Evolutionary conservation across 2,329 filamentous ascomycete genomes (phyloP).

Genomic region (Colletotrichum sp.): DNA sequence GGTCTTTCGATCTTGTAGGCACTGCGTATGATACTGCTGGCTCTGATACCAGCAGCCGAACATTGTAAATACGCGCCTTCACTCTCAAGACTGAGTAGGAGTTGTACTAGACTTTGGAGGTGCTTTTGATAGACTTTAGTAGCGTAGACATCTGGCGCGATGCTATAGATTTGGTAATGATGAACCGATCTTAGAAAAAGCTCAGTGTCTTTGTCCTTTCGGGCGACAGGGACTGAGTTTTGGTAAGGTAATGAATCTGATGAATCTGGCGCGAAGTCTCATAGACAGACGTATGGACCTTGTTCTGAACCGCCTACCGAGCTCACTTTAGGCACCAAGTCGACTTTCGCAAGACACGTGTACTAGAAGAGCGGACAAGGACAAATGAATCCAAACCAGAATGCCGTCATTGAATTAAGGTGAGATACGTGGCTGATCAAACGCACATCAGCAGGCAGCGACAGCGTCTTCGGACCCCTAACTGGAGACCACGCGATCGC

Average conservation of each 20-base stretch:
- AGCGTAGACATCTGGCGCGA: not conserved
- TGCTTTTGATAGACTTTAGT: not conserved
- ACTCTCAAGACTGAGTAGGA: not conserved
- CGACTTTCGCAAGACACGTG: not conserved
- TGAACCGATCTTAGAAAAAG: not conserved
- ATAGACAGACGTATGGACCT: not conserved
- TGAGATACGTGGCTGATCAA: not conserved
- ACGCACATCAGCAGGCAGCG: not conserved
- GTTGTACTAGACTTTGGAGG: not conserved
- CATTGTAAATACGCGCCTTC: not conserved
- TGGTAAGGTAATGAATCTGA: not conserved
- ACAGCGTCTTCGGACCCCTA: not conserved
- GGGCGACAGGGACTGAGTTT: not conserved
- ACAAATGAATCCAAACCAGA: not conserved
- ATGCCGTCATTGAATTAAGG: not conserved
- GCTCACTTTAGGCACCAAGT: not conserved
- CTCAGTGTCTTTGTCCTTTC: not conserved
- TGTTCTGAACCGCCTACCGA: not conserved
- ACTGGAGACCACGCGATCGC: not conserved
- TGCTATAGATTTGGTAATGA: not conserved
- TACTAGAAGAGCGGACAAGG: not conserved
- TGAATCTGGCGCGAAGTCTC: not conserved
- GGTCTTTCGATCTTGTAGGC: slow-evolving; percentile 59
- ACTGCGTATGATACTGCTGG: slow-evolving; percentile 20
- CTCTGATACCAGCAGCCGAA: slow-evolving; percentile 1